Conservation (phyloP, 495 filamentous ascomycete genomes). For the Tuber borchii region DNA sequence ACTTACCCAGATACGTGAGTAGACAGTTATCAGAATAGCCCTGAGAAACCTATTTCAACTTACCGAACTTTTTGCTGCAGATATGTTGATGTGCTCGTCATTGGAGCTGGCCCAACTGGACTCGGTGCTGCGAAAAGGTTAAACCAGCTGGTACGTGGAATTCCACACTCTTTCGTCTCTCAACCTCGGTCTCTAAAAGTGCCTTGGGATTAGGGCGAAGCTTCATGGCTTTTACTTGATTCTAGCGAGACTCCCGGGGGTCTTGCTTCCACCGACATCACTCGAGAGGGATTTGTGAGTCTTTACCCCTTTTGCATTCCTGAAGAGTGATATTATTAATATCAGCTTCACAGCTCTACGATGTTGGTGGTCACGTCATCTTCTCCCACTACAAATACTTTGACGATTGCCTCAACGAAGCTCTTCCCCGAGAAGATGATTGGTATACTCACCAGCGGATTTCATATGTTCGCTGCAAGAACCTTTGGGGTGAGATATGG, state of each 20-base stretch:
- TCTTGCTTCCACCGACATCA: constrained; percentile 93
- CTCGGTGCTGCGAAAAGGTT: constrained; percentile 95
- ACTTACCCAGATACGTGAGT: constrained; percentile 42
- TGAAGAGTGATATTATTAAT: constrained; percentile 1
- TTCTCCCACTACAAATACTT: constrained; percentile 99
- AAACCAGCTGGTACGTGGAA: constrained; percentile 74
- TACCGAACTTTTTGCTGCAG: constrained; percentile 45
- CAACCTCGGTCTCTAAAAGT: constrained; percentile 39
- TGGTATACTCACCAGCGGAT: constrained; percentile 98
- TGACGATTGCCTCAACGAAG: constrained; percentile 96
- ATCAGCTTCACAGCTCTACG: constrained; percentile 66
- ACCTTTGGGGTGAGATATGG: constrained; percentile 55
- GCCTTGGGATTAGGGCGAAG: constrained; percentile 25
- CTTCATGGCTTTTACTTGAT: constrained; percentile 92
- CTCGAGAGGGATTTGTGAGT: constrained; percentile 95
- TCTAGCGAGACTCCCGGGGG: constrained; percentile 88
- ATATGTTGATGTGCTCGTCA: constrained; percentile 93
- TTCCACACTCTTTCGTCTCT: constrained; percentile 20
- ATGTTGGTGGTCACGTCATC: constrained; percentile 98
- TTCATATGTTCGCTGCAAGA: constrained; percentile 96
- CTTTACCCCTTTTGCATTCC: constrained; percentile 12
- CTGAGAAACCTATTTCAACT: constrained; percentile 4
- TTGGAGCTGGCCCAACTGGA: constrained; percentile 95
- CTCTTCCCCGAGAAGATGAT: constrained; percentile 83
- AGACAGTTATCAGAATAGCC: constrained; percentile 2